Conservation (phyloP, 345 rosid genomes). For the Syzygium oleosum region DNA sequence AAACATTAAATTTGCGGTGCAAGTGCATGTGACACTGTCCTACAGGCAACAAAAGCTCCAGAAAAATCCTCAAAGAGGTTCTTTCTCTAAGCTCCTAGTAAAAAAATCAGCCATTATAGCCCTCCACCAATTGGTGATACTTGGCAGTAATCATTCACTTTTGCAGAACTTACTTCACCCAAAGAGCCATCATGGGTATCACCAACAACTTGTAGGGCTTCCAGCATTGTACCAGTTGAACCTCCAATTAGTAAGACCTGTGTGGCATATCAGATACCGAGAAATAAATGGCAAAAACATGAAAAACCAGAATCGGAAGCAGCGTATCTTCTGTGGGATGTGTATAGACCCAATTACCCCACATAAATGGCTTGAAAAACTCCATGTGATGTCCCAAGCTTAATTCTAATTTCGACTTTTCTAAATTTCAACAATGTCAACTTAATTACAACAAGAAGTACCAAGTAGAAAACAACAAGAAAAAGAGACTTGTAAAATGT, state of each 20-base stretch:
- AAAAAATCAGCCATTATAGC: background rate
- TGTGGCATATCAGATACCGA: background rate
- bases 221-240: slow-evolving; percentile 98
- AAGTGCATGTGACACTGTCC: background rate
- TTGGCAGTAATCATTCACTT: background rate
- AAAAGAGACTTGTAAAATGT: background rate
- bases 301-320: background rate
- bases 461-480: background rate
- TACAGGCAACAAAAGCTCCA: background rate
- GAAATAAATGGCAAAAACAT: background rate
- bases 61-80: background rate
- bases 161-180: slow-evolving; percentile 55
- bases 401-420: background rate
- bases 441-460: background rate
- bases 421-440: background rate
- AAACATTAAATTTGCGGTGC: background rate
- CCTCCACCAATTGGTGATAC: background rate
- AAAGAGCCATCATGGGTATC: slow-evolving; percentile 56
- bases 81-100: background rate
- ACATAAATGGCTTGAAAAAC: background rate
- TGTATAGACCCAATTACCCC: background rate
- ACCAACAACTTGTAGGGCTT: slow-evolving; percentile 84
- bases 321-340: background rate
- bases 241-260: slow-evolving; percentile 94
- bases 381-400: background rate